Evolutionary conservation across 441 rosid genomes (phyloP).

Genomic region (Populus trichocarpa): DNA sequence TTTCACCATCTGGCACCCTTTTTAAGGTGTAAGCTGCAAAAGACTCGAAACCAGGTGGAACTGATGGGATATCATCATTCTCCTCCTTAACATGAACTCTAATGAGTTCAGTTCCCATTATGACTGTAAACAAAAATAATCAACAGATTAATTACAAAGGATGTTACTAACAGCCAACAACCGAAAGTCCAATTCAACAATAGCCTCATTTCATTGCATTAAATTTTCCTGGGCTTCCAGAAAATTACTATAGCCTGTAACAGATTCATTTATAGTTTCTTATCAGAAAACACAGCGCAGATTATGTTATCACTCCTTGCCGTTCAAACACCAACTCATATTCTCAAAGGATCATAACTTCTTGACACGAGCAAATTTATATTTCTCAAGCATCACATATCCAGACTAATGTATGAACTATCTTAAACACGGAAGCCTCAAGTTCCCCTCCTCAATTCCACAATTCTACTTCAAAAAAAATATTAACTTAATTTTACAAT

Average conservation of each 20-base stretch:
- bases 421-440: neutral
- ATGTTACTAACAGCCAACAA: neutral
- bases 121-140: constrained; percentile 30
- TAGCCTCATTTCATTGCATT: neutral
- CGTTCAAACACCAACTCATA: neutral
- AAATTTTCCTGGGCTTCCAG: neutral
- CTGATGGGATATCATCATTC: constrained; percentile 77
- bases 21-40: constrained; percentile 69
- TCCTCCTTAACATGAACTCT: constrained; percentile 83
- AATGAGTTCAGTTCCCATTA: constrained; percentile 92
- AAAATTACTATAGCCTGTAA: neutral
- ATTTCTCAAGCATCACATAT: neutral
- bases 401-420: neutral
- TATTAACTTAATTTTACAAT: too few species aligned
- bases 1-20: constrained; percentile 39
- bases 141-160: neutral
- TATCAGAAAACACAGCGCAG: neutral
- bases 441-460: neutral
- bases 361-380: neutral
- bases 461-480: neutral
- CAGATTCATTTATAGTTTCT: neutral
- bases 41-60: constrained; percentile 97
- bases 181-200: neutral
- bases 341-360: neutral
- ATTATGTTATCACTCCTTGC: neutral